phyloP scores from a whole-genome alignment of 2,329 filamentous ascomycete species.

The Fusarium transvaalense region DNA sequence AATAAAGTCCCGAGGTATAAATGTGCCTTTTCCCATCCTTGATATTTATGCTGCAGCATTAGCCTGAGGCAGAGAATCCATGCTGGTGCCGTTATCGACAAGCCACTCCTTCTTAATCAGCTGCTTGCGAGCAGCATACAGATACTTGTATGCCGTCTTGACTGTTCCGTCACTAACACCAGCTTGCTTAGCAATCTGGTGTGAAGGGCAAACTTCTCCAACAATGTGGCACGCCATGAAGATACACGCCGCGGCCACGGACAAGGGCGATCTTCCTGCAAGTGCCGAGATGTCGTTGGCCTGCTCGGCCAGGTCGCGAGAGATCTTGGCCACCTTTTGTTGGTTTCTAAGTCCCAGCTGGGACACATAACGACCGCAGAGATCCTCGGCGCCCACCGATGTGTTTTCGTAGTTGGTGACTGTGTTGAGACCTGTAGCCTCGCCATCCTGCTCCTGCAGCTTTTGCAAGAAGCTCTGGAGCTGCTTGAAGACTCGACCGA shows the following conservation, averaged over 20 bases:
- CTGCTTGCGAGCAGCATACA: constrained; percentile 79
- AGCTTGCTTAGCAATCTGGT: constrained; percentile 85
- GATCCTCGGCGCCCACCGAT: constrained; percentile 83
- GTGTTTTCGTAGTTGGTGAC: constrained; percentile 80
- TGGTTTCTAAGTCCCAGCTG: constrained; percentile 79
- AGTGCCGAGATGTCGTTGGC: constrained; percentile 83
- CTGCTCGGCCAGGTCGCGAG: constrained; percentile 80
- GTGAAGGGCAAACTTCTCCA: constrained; percentile 80
- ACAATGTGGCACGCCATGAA: constrained; percentile 94
- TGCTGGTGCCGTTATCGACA: constrained; percentile 75
- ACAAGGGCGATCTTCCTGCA: constrained; percentile 92
- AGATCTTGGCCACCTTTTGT: constrained; percentile 82
- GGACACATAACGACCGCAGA: constrained; percentile 91
- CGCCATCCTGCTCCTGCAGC: constrained; percentile 70
- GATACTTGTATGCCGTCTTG: constrained; percentile 91
- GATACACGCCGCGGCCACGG: constrained; percentile 94
- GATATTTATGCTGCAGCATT: constrained; percentile 12
- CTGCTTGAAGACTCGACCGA: constrained; percentile 93
- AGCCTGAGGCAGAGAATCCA: constrained; percentile 74
- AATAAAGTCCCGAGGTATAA: constrained; percentile 2
- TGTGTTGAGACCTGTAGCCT: constrained; percentile 63
- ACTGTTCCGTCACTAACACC: constrained; percentile 98
- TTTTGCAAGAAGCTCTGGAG: constrained; percentile 89
- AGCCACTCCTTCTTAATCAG: constrained; percentile 84
- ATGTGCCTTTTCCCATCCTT: not conserved